Evolutionary conservation across 805 yeast species (phyloP).

Genomic region (Starmerella apicola): DNA sequence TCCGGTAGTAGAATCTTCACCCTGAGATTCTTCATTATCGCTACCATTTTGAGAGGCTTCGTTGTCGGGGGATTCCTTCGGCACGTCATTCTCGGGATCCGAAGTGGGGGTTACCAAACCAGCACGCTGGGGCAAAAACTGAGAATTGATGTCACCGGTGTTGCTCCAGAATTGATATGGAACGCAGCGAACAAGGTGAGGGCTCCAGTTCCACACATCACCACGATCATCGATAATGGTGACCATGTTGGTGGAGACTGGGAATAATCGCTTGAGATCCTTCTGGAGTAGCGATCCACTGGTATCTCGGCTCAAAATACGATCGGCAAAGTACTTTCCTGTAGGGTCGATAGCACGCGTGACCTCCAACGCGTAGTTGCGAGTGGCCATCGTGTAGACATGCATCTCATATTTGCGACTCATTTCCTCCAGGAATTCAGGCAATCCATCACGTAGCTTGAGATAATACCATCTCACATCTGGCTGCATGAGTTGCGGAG

Average conservation of each 20-base stretch:
- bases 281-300: constrained; percentile 87
- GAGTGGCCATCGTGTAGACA: constrained; percentile 95
- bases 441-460: constrained; percentile 77
- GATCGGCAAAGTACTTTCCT: constrained; percentile 75
- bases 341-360: constrained; percentile 86
- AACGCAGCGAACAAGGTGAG: constrained; percentile 77
- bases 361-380: constrained; percentile 80
- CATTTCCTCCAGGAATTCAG: constrained; percentile 54
- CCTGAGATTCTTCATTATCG: constrained; percentile 20
- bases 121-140: constrained; percentile 69
- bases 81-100: constrained; percentile 3
- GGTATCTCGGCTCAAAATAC: constrained; percentile 87
- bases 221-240: constrained; percentile 95
- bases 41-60: neutral
- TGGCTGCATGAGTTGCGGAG: too few relatives aligned
- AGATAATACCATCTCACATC: constrained; percentile 72
- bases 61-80: constrained; percentile 5
- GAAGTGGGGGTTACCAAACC: constrained; percentile 25
- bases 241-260: constrained; percentile 94
- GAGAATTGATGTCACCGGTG: constrained; percentile 91
- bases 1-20: constrained; percentile 1
- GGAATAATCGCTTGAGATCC: constrained; percentile 75
- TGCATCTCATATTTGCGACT: constrained; percentile 71
- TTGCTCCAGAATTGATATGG: constrained; percentile 96
- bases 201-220: constrained; percentile 98